These are phyloP conservation scores for Fraxinus ornus DNA, from an alignment of 305 asterid genomes.

Conservation along the genomic window DNA sequence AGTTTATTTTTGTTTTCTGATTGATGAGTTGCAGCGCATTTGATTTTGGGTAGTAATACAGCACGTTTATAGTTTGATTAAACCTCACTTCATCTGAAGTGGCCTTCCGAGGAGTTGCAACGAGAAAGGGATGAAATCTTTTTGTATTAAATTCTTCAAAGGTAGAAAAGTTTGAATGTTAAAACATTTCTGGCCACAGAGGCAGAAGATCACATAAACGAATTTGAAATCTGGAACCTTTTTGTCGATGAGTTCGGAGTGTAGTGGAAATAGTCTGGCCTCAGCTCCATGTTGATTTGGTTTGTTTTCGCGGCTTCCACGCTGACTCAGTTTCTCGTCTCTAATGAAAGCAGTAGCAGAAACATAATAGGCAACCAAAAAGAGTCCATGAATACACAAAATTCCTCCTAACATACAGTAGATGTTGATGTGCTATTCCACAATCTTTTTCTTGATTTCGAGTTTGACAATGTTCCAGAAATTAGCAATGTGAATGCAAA, in stretches of 20 bases:
- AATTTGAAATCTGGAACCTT: constrained; percentile 3
- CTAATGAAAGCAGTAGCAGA: constrained; percentile 54
- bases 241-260: neutral
- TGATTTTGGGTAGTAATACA: neutral
- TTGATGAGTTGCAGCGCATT: neutral
- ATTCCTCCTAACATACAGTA: constrained; percentile 73
- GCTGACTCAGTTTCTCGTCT: constrained; percentile 43
- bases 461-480: constrained; percentile 61
- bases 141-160: neutral
- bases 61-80: neutral
- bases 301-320: constrained; percentile 31
- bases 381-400: constrained; percentile 74
- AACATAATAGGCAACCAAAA: constrained; percentile 64
- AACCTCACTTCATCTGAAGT: neutral
- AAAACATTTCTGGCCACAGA: neutral
- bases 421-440: constrained; percentile 57
- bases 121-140: neutral
- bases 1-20: neutral
- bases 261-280: constrained; percentile 20
- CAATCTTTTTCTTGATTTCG: constrained; percentile 61
- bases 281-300: constrained; percentile 30
- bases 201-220: neutral
- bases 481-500: constrained; percentile 67
- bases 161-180: neutral
- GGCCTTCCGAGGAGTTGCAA: neutral